Evolutionary conservation across 345 rosid genomes (phyloP), one percentile per base, ranked within the genome.

Genomic region (Populus nigra): DNA sequence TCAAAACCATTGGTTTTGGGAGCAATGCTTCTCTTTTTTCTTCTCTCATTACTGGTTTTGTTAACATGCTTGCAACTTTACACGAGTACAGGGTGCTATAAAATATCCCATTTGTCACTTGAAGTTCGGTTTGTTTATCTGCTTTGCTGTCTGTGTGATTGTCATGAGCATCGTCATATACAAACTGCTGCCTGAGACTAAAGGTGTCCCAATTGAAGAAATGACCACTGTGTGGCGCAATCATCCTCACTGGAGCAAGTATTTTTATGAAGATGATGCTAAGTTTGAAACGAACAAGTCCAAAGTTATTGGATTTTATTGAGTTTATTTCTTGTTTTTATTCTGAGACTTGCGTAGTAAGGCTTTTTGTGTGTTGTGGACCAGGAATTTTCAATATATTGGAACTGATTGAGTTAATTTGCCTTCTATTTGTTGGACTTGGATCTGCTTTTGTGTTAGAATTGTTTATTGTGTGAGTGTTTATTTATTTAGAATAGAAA

Each of bases 61-160:
- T 87, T 8, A 81, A 80, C 22, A 23, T 35, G 1, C 0, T 59
- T 5, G 77, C 85, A 12, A 87, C 86, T 6, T n/a, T n/a, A n/a
- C n/a, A n/a, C n/a, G n/a, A n/a, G n/a, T n/a, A n/a, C n/a, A n/a
- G n/a, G n/a, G n/a, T n/a, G n/a, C n/a, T n/a, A n/a, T n/a, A n/a
- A n/a, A n/a, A n/a, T n/a, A n/a, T n/a, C n/a, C n/a, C n/a, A n/a
- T n/a, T 20, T 90, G 94, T 68, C 84, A 82, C 49, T 16, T 88
- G 82, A 86, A 82, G 83, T 89, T 85, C 3, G 88, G 88, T 9
- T 55, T 90, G 31, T 90, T 90, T 87, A 47, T 89, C 47, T 74
- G 83, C 80, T 91, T 91, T 22, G 88, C 88, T 4, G 7, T 12
- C 10, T 91, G 73, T 22, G 88, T 89, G 27, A n/a, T 81, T n/a